phyloP scores from a whole-genome alignment of 805 yeast genomes.

The Saitoella complicata region DNA sequence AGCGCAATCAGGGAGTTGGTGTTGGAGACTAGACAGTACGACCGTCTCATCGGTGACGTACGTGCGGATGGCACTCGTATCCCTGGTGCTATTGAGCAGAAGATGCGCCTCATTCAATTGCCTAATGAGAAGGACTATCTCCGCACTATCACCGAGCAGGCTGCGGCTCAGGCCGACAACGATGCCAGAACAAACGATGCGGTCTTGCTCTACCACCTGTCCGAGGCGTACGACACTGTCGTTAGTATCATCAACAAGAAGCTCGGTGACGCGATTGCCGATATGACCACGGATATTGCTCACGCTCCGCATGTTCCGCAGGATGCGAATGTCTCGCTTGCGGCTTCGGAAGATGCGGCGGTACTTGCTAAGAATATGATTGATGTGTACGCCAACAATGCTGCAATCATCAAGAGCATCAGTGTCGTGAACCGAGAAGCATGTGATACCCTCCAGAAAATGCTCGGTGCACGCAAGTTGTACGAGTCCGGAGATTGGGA shows the following conservation, averaged over 20 bases:
- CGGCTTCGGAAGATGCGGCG: slow-evolving; percentile 22
- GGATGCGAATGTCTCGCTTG: slow-evolving; percentile 19
- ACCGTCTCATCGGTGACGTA: slow-evolving; percentile 68
- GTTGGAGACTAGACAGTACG: slow-evolving; percentile 71
- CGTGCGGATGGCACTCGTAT: slow-evolving; percentile 57
- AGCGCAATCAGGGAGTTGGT: slow-evolving; percentile 73
- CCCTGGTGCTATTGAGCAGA: slow-evolving; percentile 72
- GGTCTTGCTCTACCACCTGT: slow-evolving; percentile 65
- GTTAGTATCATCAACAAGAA: slow-evolving; percentile 55
- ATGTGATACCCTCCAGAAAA: too few species aligned
- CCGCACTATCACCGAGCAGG: slow-evolving; percentile 59
- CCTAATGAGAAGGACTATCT: slow-evolving; percentile 43
- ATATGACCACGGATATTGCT: slow-evolving; percentile 40
- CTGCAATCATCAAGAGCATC: slow-evolving; percentile 26
- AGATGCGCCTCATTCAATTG: slow-evolving; percentile 48
- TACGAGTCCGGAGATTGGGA: too few species aligned
- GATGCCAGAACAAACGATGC: slow-evolving; percentile 84
- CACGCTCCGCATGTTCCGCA: slow-evolving; percentile 13
- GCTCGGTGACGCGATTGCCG: slow-evolving; percentile 64
- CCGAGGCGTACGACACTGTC: slow-evolving; percentile 76
- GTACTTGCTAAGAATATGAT: slow-evolving; percentile 25
- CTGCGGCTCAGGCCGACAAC: slow-evolving; percentile 75
- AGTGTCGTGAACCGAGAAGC: too few species aligned
- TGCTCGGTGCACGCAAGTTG: too few species aligned
- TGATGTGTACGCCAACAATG: slow-evolving; percentile 32